Evolutionary conservation across 2,329 filamentous ascomycete species (phyloP).

Genomic region (Pestalotiopsis sp.): DNA sequence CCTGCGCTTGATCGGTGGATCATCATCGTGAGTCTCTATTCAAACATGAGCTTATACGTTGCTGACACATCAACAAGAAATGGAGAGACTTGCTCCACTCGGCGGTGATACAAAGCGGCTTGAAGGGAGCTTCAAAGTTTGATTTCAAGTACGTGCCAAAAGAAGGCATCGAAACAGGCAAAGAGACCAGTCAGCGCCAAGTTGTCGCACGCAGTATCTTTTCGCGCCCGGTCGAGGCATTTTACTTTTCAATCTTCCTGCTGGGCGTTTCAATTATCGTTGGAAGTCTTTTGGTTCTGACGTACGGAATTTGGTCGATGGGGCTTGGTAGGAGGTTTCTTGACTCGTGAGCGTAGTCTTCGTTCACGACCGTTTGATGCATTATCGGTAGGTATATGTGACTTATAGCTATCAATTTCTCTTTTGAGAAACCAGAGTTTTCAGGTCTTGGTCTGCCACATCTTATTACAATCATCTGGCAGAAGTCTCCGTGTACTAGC

Average conservation of each 20-base stretch:
- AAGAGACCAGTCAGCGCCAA: constrained; percentile 23
- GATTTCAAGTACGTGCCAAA: constrained; percentile 37
- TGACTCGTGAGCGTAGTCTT: no score
- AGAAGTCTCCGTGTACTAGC: no score
- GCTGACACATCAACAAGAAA: neutral
- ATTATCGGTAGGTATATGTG: no score
- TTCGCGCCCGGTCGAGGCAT: constrained; percentile 27
- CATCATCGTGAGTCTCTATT: constrained; percentile 23
- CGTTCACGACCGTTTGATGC: no score
- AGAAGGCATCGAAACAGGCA: constrained; percentile 21
- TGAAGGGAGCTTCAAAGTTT: constrained; percentile 32
- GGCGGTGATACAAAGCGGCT: constrained; percentile 32
- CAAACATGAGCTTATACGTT: no score
- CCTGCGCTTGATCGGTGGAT: constrained; percentile 28
- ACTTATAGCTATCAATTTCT: no score
- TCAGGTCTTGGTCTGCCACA: no score
- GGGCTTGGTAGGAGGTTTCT: no score
- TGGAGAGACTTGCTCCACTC: constrained; percentile 27
- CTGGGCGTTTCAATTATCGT: constrained; percentile 16
- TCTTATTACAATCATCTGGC: no score
- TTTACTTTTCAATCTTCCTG: constrained; percentile 27
- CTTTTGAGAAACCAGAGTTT: no score
- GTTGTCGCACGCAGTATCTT: constrained; percentile 18
- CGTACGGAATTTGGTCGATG: neutral
- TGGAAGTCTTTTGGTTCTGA: neutral